These are phyloP conservation scores for Aspergillus terreus DNA, from an alignment of 2,329 filamentous ascomycete species.

Conservation along the genomic window DNA sequence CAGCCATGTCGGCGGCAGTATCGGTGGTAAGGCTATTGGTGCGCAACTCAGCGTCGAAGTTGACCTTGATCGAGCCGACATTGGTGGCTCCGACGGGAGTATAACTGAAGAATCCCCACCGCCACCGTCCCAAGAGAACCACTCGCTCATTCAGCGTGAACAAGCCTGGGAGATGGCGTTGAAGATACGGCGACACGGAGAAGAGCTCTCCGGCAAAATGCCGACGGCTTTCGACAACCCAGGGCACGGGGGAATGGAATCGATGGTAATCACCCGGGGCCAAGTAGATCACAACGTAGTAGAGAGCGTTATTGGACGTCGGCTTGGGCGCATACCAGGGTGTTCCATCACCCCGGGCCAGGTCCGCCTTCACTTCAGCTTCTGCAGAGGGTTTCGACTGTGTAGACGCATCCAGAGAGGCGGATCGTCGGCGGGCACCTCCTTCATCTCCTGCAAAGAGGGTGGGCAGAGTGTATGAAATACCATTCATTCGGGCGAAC, in stretches of 20 bases:
- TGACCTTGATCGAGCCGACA: slow-evolving; percentile 92
- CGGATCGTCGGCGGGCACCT: slow-evolving; percentile 45
- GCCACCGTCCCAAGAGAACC: slow-evolving; percentile 88
- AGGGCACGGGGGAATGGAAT: slow-evolving; percentile 91
- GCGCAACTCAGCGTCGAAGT: slow-evolving; percentile 91
- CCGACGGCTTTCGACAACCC: slow-evolving; percentile 91
- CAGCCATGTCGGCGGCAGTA: slow-evolving; percentile 82
- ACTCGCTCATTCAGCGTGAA: slow-evolving; percentile 97
- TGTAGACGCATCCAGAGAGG: slow-evolving; percentile 70
- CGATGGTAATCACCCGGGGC: slow-evolving; percentile 97
- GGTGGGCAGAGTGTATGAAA: slow-evolving; percentile 86
- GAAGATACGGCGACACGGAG: slow-evolving; percentile 90
- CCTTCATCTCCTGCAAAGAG: slow-evolving; percentile 68
- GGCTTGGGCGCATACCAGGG: slow-evolving; percentile 69
- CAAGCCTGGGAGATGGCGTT: slow-evolving; percentile 84
- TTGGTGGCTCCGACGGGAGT: slow-evolving; percentile 96
- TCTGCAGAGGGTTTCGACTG: slow-evolving; percentile 66
- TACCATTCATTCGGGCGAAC: slow-evolving; percentile 90
- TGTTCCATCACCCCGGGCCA: slow-evolving; percentile 62
- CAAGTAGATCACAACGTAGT: slow-evolving; percentile 93
- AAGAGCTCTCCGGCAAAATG: slow-evolving; percentile 97
- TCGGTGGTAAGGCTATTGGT: slow-evolving; percentile 91
- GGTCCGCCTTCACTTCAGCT: slow-evolving; percentile 76
- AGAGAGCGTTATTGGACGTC: slow-evolving; percentile 64
- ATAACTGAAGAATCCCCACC: slow-evolving; percentile 95